Evolutionary conservation across 2,329 filamentous ascomycete genomes (phyloP), one percentile per base, ranked within the genome.

Genomic region (Colletotrichum godetiae): DNA sequence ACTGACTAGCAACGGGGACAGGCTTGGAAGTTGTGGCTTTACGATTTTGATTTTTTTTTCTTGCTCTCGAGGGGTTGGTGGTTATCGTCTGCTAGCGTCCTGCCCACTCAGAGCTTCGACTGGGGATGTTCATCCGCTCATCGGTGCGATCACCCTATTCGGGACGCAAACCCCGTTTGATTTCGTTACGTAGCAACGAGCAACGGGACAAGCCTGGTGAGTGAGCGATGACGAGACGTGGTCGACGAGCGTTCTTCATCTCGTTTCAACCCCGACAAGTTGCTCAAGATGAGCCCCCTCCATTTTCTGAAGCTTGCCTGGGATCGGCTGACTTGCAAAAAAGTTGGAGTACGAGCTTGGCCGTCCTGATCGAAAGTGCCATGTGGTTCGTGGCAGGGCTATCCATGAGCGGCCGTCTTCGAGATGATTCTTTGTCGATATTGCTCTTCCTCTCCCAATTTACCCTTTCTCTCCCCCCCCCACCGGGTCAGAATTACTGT

Each of bases 341-440:
- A 55, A 19, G 52, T 33, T 37, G 49, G 52, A 27, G 60, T 42
- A 46, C 22, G 37, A 31, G 31, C 42, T 46, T 55, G 55, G 27
- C 57, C n/a, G 52, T 52, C 24, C 27, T 56, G 42, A 53, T 64
- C 66, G 66, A 53, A 73, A 60, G n/a, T 64, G 52, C 70, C 66
- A 73, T 73, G 70, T 73, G 70, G 70, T 60, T 56, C n/a, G 31
- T 29, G 27, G 53, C 66, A 49, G 66, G 66, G 66, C 52, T 29
- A 68, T 27, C 66, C 70, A 59, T 63, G 60, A 29, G 49, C 11
- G 33, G n/a, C 19, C 29, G 60, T n/a, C 31, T 73, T 72, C 53
- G 66, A 72, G 69, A 64, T 22, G 69, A 64, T 73, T 73, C 66
- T 69, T 31, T 24, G 46, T 55, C 27, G 27, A 37, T 65, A 31